phyloP scores from a whole-genome alignment of 2,329 filamentous ascomycete species.

The Hypoxylon sp. region DNA sequence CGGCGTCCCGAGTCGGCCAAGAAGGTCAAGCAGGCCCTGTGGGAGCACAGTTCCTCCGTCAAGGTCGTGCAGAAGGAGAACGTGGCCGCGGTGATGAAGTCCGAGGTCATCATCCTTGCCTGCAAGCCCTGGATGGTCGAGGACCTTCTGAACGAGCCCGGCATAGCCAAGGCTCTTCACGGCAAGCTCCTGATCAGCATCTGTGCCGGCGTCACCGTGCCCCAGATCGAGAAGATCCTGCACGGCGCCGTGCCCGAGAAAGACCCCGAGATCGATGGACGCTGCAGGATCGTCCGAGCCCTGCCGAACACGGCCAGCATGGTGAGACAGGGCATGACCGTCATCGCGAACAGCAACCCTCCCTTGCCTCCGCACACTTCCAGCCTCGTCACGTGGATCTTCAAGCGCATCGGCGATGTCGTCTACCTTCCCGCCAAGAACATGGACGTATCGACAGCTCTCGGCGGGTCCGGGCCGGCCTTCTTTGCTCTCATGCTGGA shows the following conservation, averaged over 20 bases:
- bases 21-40: constrained; percentile 71
- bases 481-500: constrained; percentile 81
- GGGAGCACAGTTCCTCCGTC: constrained; percentile 67
- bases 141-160: constrained; percentile 70
- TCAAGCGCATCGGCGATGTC: constrained; percentile 75
- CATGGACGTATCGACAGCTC: constrained; percentile 77
- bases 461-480: constrained; percentile 78
- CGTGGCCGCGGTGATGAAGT: constrained; percentile 68
- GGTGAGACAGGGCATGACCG: constrained; percentile 82
- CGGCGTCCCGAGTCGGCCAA: constrained; percentile 73
- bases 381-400: constrained; percentile 76
- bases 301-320: constrained; percentile 87
- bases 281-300: constrained; percentile 74
- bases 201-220: constrained; percentile 75
- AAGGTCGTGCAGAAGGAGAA: constrained; percentile 77
- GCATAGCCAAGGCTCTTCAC: constrained; percentile 74
- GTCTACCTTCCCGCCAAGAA: constrained; percentile 69
- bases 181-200: constrained; percentile 86
- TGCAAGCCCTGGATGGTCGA: constrained; percentile 83
- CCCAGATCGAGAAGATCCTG: constrained; percentile 71
- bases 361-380: constrained; percentile 62
- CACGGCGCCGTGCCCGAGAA: constrained; percentile 62
- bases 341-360: constrained; percentile 71
- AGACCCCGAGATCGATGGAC: constrained; percentile 54
- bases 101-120: constrained; percentile 77